Conservation (phyloP, 805 yeast species). For the Saccharomyces kudriavzevii region DNA sequence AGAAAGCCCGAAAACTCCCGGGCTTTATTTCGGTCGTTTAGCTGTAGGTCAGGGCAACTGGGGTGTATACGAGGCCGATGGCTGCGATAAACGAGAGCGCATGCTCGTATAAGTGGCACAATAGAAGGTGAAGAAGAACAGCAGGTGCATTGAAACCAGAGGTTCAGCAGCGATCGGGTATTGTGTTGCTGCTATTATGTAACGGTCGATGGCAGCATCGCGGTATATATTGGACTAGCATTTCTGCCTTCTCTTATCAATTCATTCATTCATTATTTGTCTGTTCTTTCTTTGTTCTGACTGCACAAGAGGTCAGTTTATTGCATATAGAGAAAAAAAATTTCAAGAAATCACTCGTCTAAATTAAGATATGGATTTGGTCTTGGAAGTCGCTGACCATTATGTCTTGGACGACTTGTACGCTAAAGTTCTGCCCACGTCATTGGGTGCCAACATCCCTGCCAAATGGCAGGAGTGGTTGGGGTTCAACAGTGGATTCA, state of each 20-base stretch:
- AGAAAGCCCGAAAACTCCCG: background rate
- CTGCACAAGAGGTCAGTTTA: background rate
- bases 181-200: background rate
- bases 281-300: background rate
- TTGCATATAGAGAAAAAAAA: background rate
- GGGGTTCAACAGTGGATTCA: slow-evolving; percentile 18
- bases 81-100: background rate
- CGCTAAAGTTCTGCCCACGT: slow-evolving; percentile 57
- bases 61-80: background rate
- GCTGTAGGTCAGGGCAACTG: background rate
- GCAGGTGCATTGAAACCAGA: background rate
- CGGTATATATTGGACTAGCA: background rate
- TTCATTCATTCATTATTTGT: background rate
- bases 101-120: background rate
- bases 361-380: slow-evolving; percentile 65
- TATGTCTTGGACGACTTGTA: slow-evolving; percentile 67
- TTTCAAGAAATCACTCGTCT: background rate
- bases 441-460: slow-evolving; percentile 35
- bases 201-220: background rate
- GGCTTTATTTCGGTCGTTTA: background rate
- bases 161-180: background rate
- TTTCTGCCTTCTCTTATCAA: background rate
- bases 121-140: background rate
- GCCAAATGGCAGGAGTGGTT: slow-evolving; percentile 16
- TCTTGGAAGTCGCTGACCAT: slow-evolving; percentile 71